Percentiles rank a stretch among this genome's conserved stretches.
These are phyloP conservation scores for Phytophthora sojae DNA, from an alignment of 352 stramenopile species.

Conservation along the genomic window DNA sequence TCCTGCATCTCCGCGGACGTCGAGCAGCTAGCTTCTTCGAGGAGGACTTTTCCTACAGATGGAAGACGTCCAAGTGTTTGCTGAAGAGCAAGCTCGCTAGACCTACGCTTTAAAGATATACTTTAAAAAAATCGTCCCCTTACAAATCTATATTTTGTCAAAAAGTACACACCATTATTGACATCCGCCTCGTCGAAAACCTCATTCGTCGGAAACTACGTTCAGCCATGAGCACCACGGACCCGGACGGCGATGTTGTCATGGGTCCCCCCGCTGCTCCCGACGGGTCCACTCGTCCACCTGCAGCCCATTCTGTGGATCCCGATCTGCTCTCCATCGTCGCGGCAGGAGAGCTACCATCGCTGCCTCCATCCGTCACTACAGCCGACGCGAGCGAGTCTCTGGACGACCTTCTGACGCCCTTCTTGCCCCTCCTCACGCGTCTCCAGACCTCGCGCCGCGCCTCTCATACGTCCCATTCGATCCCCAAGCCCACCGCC, in stretches of 20 bases:
- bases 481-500: background rate
- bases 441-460: slow-evolving; percentile 49
- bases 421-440: slow-evolving; percentile 59
- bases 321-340: slow-evolving; percentile 35
- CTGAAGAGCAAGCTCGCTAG: no score
- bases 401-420: slow-evolving; percentile 36
- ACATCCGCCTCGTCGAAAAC: no score
- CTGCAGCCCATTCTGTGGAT: background rate
- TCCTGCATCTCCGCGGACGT: no score
- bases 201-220: background rate
- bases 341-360: slow-evolving; percentile 29
- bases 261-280: background rate
- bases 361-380: slow-evolving; percentile 20
- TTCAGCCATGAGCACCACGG: background rate
- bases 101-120: no score
- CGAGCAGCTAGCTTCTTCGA: no score
- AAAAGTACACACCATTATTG: no score
- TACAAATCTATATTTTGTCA: no score
- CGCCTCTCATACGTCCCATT: background rate
- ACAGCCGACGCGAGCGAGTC: slow-evolving; percentile 12
- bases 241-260: background rate
- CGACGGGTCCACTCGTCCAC: no score
- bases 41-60: no score
- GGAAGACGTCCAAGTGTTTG: no score
- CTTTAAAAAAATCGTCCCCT: no score